phyloP scores from a whole-genome alignment of 2,329 filamentous ascomycete species.

The Aspergillus amoenus region DNA sequence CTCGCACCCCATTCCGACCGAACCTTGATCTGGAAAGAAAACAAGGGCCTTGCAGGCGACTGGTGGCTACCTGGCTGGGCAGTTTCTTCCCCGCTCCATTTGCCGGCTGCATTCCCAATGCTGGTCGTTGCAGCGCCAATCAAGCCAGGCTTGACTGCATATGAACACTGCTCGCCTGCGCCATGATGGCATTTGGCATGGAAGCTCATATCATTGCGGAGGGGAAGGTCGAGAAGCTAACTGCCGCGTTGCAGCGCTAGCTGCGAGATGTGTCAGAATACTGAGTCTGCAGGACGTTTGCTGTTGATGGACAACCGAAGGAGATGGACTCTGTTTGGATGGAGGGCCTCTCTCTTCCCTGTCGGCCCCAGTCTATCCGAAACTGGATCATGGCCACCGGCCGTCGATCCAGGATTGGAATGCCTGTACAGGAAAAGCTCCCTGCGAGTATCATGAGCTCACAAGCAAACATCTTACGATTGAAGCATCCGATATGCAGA shows the following conservation, averaged over 20 bases:
- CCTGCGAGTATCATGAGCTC: background rate
- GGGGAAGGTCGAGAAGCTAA: background rate
- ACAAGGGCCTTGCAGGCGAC: background rate
- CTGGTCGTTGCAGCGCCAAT: background rate
- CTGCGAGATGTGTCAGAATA: slow-evolving; percentile 3
- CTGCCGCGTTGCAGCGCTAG: background rate
- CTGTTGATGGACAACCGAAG: background rate
- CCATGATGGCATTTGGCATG: slow-evolving; percentile 1
- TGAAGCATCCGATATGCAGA: background rate
- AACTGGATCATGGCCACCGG: background rate
- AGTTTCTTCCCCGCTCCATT: background rate
- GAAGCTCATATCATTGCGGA: slow-evolving; percentile 6
- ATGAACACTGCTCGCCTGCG: background rate
- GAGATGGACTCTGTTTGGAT: too few species aligned
- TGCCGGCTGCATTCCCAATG: background rate
- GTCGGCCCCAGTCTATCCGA: background rate
- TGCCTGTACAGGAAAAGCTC: background rate
- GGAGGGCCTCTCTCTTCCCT: background rate
- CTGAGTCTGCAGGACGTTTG: background rate
- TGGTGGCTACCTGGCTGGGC: background rate
- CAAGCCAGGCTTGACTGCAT: background rate
- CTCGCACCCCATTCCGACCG: background rate
- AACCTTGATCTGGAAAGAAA: background rate
- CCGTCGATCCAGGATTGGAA: slow-evolving; percentile 3
- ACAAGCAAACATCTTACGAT: background rate